phyloP scores from a whole-genome alignment of 352 stramenopile species.

The Phytophthora brassicae region DNA sequence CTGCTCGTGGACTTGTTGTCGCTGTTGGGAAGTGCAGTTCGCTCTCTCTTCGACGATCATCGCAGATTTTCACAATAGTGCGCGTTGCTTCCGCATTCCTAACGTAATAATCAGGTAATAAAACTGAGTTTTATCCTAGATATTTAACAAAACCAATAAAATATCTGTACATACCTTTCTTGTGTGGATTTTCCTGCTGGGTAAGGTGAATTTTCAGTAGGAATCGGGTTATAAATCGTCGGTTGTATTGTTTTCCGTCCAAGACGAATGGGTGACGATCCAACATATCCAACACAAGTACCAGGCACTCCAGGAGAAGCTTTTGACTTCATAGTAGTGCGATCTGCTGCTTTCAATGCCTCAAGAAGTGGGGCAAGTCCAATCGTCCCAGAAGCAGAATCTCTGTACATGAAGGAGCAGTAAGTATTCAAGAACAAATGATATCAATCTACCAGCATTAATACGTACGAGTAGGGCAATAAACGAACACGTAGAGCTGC shows the following conservation, averaged over 20 bases:
- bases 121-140: not conserved
- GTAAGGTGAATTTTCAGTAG: slow-evolving; percentile 20
- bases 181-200: slow-evolving; percentile 74
- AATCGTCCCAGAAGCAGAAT: slow-evolving; percentile 52
- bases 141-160: not conserved
- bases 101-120: not conserved
- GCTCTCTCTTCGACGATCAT: slow-evolving; percentile 65
- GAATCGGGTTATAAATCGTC: slow-evolving; percentile 25
- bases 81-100: slow-evolving; percentile 68
- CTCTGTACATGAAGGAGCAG: slow-evolving; percentile 28
- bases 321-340: slow-evolving; percentile 41
- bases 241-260: slow-evolving; percentile 56
- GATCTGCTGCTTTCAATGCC: slow-evolving; percentile 52
- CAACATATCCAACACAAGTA: slow-evolving; percentile 30
- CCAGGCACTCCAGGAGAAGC: slow-evolving; percentile 24
- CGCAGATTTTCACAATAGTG: slow-evolving; percentile 66
- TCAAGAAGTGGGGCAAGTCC: slow-evolving; percentile 44
- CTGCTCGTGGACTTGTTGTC: slow-evolving; percentile 9
- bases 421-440: not conserved
- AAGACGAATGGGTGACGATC: slow-evolving; percentile 56
- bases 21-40: slow-evolving; percentile 42
- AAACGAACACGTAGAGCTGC: slow-evolving; percentile 64
- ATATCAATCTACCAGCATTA: not conserved
- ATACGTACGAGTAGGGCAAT: slow-evolving; percentile 56
- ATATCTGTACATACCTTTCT: slow-evolving; percentile 43